Evolutionary conservation across 768 basidiomycete genomes (phyloP).

Genomic region (Boletus huronensis): DNA sequence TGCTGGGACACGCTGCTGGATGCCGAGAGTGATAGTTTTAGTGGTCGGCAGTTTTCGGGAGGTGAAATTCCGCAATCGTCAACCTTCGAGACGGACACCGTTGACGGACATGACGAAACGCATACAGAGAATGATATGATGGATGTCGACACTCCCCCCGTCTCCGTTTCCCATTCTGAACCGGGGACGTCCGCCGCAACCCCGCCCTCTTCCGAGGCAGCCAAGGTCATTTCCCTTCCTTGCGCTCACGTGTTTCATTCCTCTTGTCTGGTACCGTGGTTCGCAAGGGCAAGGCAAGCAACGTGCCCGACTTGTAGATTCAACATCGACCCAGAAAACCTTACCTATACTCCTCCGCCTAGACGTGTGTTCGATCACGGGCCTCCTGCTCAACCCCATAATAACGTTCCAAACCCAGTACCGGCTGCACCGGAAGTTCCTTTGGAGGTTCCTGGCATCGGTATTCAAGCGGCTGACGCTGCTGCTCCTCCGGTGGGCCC

Average conservation of each 20-base stretch:
- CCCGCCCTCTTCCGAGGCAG: constrained; percentile 19
- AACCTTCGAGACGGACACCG: not conserved
- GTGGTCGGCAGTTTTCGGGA: constrained; percentile 11
- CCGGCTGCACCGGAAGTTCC: constrained; percentile 12
- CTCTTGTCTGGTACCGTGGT: constrained; percentile 78
- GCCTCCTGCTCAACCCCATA: constrained; percentile 12
- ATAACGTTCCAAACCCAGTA: constrained; percentile 11
- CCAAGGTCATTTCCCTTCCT: constrained; percentile 63
- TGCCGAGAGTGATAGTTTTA: constrained; percentile 36
- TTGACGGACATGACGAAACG: constrained; percentile 4
- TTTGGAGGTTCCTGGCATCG: not conserved
- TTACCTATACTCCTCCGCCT: constrained; percentile 43
- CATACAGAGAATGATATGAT: constrained; percentile 10
- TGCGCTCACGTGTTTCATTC: constrained; percentile 83
- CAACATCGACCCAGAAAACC: constrained; percentile 74
- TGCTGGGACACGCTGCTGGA: constrained; percentile 71
- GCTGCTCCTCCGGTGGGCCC: constrained; percentile 1
- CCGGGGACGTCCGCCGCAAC: constrained; percentile 5
- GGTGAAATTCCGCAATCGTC: constrained; percentile 1
- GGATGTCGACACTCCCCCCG: constrained; percentile 18
- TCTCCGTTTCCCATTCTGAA: constrained; percentile 11
- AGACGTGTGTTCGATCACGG: constrained; percentile 18
- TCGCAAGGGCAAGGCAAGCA: constrained; percentile 71
- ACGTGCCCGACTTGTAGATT: constrained; percentile 85
- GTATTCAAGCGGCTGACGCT: not conserved